These are phyloP conservation scores for Aspergillus sclerotialis DNA, from an alignment of 2,329 filamentous ascomycete species.

Conservation along the genomic window DNA sequence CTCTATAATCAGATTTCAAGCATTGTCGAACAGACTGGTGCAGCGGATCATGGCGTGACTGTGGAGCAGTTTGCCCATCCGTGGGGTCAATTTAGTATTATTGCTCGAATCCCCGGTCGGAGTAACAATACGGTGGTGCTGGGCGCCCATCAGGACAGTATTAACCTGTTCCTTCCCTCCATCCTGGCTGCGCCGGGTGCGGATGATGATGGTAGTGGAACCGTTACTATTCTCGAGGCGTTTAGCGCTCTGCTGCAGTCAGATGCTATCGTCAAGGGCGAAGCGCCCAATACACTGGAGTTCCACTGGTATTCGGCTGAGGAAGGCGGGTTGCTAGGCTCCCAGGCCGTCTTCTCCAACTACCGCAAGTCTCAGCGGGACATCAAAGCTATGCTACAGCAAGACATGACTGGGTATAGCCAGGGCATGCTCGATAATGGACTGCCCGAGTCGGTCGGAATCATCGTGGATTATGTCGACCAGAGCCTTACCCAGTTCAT, in stretches of 20 bases:
- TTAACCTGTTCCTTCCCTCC: slow-evolving; percentile 84
- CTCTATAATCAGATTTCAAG: slow-evolving; percentile 66
- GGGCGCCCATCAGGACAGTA: slow-evolving; percentile 89
- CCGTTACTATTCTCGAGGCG: slow-evolving; percentile 89
- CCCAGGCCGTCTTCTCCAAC: slow-evolving; percentile 77
- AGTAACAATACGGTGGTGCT: slow-evolving; percentile 79
- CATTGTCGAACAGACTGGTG: slow-evolving; percentile 65
- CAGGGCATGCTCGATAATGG: slow-evolving; percentile 77
- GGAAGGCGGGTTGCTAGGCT: slow-evolving; percentile 79
- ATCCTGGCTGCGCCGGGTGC: slow-evolving; percentile 80
- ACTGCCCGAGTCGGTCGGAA: slow-evolving; percentile 75
- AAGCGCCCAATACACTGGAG: slow-evolving; percentile 78
- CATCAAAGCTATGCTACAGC: slow-evolving; percentile 94
- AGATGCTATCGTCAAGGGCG: slow-evolving; percentile 61
- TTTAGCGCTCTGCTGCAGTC: slow-evolving; percentile 72
- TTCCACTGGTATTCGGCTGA: slow-evolving; percentile 96
- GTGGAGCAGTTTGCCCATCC: slow-evolving; percentile 70
- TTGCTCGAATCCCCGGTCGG: slow-evolving; percentile 83
- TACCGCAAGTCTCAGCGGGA: slow-evolving; percentile 69
- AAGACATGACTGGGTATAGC: slow-evolving; percentile 93
- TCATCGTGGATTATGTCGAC: slow-evolving; percentile 90
- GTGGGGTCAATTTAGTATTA: slow-evolving; percentile 87
- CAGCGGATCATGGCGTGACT: slow-evolving; percentile 57
- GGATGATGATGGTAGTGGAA: slow-evolving; percentile 91
- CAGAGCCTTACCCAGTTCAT: slow-evolving; percentile 77